Percentiles rank a stretch among this genome's conserved stretches.
phyloP scores from a whole-genome alignment of 139 green algal genomes.

The Chlorella sp. region DNA sequence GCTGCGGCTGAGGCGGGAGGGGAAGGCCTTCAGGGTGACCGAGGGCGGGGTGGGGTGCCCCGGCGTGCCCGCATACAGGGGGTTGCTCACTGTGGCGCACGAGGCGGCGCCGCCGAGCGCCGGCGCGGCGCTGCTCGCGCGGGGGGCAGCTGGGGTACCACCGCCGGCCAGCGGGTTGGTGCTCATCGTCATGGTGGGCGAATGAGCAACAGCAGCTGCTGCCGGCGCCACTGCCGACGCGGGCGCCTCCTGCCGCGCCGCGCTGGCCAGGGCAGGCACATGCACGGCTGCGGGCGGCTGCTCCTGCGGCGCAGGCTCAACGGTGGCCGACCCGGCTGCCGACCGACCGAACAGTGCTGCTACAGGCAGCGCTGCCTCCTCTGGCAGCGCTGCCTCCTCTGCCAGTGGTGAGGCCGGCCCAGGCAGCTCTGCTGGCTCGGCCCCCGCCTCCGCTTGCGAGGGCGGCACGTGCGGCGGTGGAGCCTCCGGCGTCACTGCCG shows the following conservation, averaged over 20 bases:
- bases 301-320: slow-evolving; percentile 1
- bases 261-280: too few relatives aligned
- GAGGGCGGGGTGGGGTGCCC: slow-evolving; percentile 29
- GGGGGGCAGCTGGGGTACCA: too few relatives aligned
- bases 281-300: background rate
- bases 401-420: background rate
- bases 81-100: slow-evolving; percentile 8
- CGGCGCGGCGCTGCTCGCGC: too few relatives aligned
- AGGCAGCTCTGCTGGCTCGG: background rate
- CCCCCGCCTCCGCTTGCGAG: background rate
- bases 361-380: background rate
- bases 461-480: background rate
- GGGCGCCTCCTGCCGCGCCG: background rate
- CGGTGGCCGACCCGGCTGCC: background rate
- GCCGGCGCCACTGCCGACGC: background rate
- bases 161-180: slow-evolving; percentile 13
- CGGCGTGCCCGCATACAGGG: slow-evolving; percentile 33
- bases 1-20: background rate
- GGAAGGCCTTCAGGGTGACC: slow-evolving; percentile 14
- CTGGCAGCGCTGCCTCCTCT: background rate
- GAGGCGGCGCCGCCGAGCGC: too few relatives aligned
- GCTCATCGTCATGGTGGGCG: slow-evolving; percentile 10
- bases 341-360: background rate
- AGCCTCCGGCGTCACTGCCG: background rate
- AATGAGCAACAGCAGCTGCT: background rate